phyloP scores from a whole-genome alignment of 441 rosid genomes.

The Populus tomentosa region DNA sequence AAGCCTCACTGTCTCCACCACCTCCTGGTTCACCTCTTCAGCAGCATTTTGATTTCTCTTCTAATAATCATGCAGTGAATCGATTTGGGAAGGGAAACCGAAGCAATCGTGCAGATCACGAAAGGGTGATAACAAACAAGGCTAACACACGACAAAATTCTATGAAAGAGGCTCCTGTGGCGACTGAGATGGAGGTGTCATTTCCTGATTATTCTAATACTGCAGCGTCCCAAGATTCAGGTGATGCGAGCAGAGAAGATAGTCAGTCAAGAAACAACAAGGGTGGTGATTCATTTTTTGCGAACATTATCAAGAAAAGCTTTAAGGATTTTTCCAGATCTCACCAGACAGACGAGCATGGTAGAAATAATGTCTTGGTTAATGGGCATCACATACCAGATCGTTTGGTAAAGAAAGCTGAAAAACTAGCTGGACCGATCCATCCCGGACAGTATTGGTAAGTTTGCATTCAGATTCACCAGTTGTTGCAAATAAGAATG shows the following conservation, averaged over 20 bases:
- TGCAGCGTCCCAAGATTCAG: conserved; percentile 63
- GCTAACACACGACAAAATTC: conserved; percentile 56
- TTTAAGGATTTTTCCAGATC: conserved; percentile 69
- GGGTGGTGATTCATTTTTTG: conserved; percentile 57
- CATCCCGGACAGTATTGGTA: conserved; percentile 94
- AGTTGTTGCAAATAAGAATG: conserved; percentile 3
- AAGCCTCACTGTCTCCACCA: conserved; percentile 33
- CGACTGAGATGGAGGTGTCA: conserved; percentile 70
- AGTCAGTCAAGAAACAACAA: conserved; percentile 41
- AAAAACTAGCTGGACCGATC: conserved; percentile 81
- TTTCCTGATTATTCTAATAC: conserved; percentile 56
- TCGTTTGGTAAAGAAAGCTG: conserved; percentile 71
- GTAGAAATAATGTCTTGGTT: conserved; percentile 47
- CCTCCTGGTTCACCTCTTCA: conserved; percentile 60
- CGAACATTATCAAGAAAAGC: conserved; percentile 72
- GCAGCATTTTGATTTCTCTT: conserved; percentile 53
- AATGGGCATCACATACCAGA: conserved; percentile 68
- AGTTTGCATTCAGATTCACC: conserved; percentile 2
- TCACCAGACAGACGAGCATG: conserved; percentile 49
- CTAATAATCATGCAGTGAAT: conserved; percentile 45
- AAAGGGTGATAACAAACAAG: conserved; percentile 45
- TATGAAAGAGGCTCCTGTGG: conserved; percentile 53
- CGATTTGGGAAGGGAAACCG: conserved; percentile 62
- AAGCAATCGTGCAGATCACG: conserved; percentile 74
- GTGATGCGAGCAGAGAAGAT: conserved; percentile 48